Evolutionary conservation across 306 rosid genomes (phyloP).

Genomic region (Malus orientalis): DNA sequence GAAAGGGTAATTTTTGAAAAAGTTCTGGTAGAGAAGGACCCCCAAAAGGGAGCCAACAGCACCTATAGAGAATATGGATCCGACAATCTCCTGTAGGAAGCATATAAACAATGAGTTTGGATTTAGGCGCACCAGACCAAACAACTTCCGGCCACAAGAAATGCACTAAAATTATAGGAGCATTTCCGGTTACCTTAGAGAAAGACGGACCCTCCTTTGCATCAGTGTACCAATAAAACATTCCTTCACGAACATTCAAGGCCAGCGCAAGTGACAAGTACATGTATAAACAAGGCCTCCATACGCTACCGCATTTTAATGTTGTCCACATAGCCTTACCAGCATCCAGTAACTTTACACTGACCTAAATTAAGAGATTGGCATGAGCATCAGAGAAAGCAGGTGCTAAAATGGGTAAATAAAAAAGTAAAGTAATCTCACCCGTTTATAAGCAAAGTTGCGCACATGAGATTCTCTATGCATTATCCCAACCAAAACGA

Average conservation of each 20-base stretch:
- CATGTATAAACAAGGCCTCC: slow-evolving; percentile 93
- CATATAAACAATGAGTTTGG: background rate
- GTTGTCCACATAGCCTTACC: slow-evolving; percentile 78
- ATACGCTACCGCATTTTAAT: slow-evolving; percentile 56
- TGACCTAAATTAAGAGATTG: slow-evolving; percentile 37
- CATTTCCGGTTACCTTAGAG: slow-evolving; percentile 41
- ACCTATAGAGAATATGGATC: slow-evolving; percentile 80
- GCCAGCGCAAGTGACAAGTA: slow-evolving; percentile 74
- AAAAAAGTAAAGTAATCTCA: slow-evolving; percentile 16
- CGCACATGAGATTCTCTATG: slow-evolving; percentile 62
- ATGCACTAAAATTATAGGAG: slow-evolving; percentile 12
- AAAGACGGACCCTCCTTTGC: slow-evolving; percentile 73
- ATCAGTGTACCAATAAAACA: slow-evolving; percentile 97
- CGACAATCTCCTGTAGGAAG: slow-evolving; percentile 63
- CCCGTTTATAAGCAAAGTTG: slow-evolving; percentile 59
- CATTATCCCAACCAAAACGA: slow-evolving; percentile 50
- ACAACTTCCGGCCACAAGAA: background rate
- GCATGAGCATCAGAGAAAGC: slow-evolving; percentile 2
- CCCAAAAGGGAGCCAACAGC: slow-evolving; percentile 78
- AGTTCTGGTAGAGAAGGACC: slow-evolving; percentile 75
- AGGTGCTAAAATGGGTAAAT: background rate
- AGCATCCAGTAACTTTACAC: slow-evolving; percentile 54
- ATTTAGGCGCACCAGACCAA: background rate
- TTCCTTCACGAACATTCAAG: slow-evolving; percentile 73
- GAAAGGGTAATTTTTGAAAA: slow-evolving; percentile 70